Conservation (phyloP, 2,329 filamentous ascomycete genomes). For the Blumeriella jaapii region DNA sequence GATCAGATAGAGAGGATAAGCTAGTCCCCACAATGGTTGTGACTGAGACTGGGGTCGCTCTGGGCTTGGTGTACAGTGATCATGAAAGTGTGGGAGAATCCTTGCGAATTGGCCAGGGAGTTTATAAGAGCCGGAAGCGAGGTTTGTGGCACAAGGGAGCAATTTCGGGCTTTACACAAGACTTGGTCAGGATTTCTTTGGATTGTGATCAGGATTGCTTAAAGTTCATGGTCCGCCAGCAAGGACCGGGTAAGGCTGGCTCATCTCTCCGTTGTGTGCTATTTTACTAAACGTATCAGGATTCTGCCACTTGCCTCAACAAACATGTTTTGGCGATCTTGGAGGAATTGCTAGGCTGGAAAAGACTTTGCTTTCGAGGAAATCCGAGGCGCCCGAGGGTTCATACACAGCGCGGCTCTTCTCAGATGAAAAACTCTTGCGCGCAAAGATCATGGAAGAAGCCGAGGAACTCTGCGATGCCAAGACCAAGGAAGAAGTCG, state of each 20-base stretch:
- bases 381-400: constrained; percentile 69
- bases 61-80: constrained; percentile 92
- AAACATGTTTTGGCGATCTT: constrained; percentile 84
- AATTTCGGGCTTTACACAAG: constrained; percentile 85
- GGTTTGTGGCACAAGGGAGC: constrained; percentile 96
- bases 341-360: constrained; percentile 74
- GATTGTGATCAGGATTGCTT: constrained; percentile 94
- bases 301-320: constrained; percentile 90
- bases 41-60: constrained; percentile 70
- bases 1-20: constrained; percentile 71
- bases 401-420: constrained; percentile 93
- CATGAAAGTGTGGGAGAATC: constrained; percentile 83
- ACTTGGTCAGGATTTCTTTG: constrained; percentile 70
- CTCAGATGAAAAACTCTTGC: constrained; percentile 76
- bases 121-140: constrained; percentile 93
- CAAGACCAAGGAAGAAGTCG: constrained; percentile 67
- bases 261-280: too few relatives aligned
- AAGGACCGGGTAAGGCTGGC: constrained; percentile 57
- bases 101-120: constrained; percentile 62
- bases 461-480: constrained; percentile 90
- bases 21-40: constrained; percentile 85
- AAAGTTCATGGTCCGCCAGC: constrained; percentile 81
- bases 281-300: too few relatives aligned
- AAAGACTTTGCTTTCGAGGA: constrained; percentile 73
- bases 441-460: constrained; percentile 98